phyloP scores from a whole-genome alignment of 352 stramenopile genomes.

The Pythium plurisporium region DNA sequence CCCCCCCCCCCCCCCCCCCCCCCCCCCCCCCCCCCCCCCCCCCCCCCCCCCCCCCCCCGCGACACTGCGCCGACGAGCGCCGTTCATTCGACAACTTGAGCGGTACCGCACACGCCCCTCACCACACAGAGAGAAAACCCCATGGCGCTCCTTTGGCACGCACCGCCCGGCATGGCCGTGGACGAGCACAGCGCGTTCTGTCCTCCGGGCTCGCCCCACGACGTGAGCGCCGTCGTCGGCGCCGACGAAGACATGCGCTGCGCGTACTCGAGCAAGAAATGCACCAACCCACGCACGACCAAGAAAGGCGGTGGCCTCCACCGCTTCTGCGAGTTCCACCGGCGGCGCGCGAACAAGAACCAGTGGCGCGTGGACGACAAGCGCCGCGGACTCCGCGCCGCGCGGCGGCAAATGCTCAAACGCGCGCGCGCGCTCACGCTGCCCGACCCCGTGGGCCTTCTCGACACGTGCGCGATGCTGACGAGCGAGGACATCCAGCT shows the following conservation, averaged over 20 bases:
- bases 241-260: conserved; percentile 7
- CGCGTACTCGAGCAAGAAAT: conserved; percentile 5
- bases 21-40: too few species aligned
- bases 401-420: conserved; percentile 2
- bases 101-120: too few species aligned
- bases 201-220: too few species aligned
- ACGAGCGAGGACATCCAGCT: conserved; percentile 3
- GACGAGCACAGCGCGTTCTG: too few species aligned
- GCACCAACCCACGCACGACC: not conserved
- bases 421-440: not conserved
- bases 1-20: too few species aligned
- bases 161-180: too few species aligned
- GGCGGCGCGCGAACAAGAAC: conserved; percentile 62
- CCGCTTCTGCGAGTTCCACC: conserved; percentile 29
- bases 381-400: conserved; percentile 19
- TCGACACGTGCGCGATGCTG: not conserved
- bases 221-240: not conserved
- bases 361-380: conserved; percentile 63
- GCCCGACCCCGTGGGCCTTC: not conserved
- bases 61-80: too few species aligned
- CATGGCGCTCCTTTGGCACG: too few species aligned
- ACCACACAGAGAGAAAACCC: too few species aligned
- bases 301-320: conserved; percentile 8
- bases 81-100: too few species aligned
- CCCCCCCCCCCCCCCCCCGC: too few species aligned